A percentile compares a stretch with the other conserved stretches of the same genome.
Conservation (phyloP, 163 green algal species). For the Smithsoniella earleae region DNA sequence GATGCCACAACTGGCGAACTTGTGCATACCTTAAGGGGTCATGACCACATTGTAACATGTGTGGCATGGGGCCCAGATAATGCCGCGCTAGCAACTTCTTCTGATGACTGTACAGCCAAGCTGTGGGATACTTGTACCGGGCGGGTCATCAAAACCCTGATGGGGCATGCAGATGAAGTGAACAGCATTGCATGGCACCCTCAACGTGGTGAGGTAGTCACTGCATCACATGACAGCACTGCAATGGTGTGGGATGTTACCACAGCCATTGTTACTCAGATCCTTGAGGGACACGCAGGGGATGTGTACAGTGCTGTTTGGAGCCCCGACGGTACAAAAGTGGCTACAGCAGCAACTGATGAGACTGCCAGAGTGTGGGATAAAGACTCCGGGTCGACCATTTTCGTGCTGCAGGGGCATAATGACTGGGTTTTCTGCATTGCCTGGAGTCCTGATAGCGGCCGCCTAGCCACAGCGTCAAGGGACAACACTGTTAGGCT, state of each 20-base stretch:
- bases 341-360: background rate
- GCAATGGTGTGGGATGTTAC: background rate
- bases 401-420: background rate
- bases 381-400: background rate
- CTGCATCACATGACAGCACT: background rate
- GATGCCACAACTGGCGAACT: background rate
- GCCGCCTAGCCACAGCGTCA: background rate
- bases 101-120: too few relatives aligned
- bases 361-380: constrained; percentile 5
- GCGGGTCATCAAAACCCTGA: too few relatives aligned
- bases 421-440: background rate
- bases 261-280: background rate
- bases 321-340: background rate
- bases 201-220: too few relatives aligned
- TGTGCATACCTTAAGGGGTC: background rate
- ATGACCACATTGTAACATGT: background rate
- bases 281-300: background rate
- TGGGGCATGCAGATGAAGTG: too few relatives aligned
- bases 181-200: too few relatives aligned
- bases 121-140: too few relatives aligned
- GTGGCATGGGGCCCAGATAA: constrained; percentile 4
- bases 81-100: too few relatives aligned
- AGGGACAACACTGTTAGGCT: background rate
- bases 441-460: background rate
- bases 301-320: background rate